These are phyloP conservation scores for Fusarium sp. DNA, from an alignment of 2,329 filamentous ascomycete genomes.

Conservation along the genomic window DNA sequence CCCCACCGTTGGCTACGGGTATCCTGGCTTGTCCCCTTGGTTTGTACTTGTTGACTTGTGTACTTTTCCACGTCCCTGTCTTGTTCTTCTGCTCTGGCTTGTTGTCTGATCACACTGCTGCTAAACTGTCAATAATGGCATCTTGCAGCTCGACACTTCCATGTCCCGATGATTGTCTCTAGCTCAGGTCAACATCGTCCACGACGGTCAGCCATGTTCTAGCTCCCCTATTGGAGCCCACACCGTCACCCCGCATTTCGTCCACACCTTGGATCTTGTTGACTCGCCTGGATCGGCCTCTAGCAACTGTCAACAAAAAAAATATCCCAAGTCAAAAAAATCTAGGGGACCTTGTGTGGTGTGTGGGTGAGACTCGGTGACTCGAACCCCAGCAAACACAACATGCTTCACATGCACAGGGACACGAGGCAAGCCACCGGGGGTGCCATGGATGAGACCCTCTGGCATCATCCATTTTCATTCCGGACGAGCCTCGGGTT, in stretches of 20 bases:
- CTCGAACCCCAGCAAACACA: conserved; percentile 20
- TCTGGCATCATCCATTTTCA: neutral
- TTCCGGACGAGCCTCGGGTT: conserved; percentile 33
- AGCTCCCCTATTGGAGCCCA: conserved; percentile 32
- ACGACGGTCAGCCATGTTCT: neutral
- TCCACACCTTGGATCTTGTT: conserved; percentile 36
- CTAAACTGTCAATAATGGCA: conserved; percentile 2
- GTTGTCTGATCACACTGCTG: conserved; percentile 1
- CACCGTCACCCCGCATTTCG: conserved; percentile 38
- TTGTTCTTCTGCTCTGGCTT: neutral
- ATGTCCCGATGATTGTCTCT: neutral
- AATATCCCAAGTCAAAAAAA: neutral
- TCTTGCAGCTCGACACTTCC: conserved; percentile 1
- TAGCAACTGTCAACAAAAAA: conserved; percentile 31
- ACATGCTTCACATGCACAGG: conserved; percentile 14
- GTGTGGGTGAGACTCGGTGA: conserved; percentile 27
- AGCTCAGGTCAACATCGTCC: neutral
- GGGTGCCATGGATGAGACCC: neutral
- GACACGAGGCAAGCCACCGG: neutral
- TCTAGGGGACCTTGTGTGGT: conserved; percentile 17
- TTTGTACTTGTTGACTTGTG: conserved; percentile 19
- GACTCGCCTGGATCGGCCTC: conserved; percentile 32
- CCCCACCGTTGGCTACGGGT: neutral
- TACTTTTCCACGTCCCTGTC: neutral
- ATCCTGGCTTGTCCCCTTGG: conserved; percentile 21